These are phyloP conservation scores for Metahyphopichia silvanorum DNA, from an alignment of 805 yeast species.

Conservation along the genomic window DNA sequence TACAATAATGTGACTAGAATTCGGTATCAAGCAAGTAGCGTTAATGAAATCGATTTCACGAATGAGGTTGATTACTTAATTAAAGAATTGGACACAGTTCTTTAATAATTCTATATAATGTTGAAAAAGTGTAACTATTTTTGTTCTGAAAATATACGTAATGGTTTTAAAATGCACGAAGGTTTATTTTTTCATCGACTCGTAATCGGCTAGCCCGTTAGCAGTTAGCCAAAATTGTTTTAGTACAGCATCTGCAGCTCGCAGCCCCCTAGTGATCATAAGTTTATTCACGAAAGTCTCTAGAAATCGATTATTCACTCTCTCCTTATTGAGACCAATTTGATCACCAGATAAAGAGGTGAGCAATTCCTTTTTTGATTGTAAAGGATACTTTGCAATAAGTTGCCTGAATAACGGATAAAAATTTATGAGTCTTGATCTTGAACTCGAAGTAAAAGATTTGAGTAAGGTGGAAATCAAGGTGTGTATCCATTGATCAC, in stretches of 20 bases:
- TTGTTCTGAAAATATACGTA: not conserved
- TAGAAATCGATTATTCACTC: constrained; percentile 29
- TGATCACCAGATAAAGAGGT: not conserved
- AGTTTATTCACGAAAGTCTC: constrained; percentile 48
- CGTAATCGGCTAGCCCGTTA: constrained; percentile 51
- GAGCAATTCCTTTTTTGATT: constrained; percentile 28
- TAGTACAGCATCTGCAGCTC: constrained; percentile 56
- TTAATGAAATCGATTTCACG: constrained; percentile 51
- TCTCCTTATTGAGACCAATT: constrained; percentile 9
- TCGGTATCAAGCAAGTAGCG: constrained; percentile 63
- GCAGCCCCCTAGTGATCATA: constrained; percentile 60
- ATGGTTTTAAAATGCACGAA: not conserved
- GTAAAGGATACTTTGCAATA: constrained; percentile 45
- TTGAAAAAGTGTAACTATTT: not conserved
- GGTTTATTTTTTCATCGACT: constrained; percentile 3
- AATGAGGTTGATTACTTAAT: constrained; percentile 61
- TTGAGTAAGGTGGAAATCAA: constrained; percentile 23
- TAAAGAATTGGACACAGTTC: constrained; percentile 37
- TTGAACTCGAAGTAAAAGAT: constrained; percentile 40
- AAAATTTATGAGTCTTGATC: constrained; percentile 61
- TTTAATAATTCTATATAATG: constrained; percentile 2
- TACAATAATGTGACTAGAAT: constrained; percentile 77
- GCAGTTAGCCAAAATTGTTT: constrained; percentile 63
- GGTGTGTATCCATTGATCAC: not conserved
- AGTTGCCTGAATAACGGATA: constrained; percentile 50